Evolutionary conservation across 2,329 filamentous ascomycete species (phyloP).

Genomic region (Nothophoma quercina): DNA sequence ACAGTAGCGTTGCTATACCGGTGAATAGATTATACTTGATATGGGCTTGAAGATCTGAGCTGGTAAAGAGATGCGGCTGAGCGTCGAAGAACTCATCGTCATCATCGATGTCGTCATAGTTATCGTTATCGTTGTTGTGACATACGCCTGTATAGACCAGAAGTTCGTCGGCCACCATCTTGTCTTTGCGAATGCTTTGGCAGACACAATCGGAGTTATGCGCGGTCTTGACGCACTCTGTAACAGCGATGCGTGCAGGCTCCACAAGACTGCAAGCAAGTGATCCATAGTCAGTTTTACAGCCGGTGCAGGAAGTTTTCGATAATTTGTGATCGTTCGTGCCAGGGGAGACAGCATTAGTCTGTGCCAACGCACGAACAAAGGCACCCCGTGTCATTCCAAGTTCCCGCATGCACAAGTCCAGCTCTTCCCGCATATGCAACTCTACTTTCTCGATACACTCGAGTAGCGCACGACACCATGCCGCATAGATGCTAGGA

Average conservation of each 20-base stretch:
- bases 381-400: conserved; percentile 3
- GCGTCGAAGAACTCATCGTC: conserved; percentile 12
- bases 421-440: conserved; percentile 10
- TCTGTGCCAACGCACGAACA: too few relatives aligned
- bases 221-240: conserved; percentile 16
- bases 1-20: conserved; percentile 17
- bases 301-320: conserved; percentile 4
- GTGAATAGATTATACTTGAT: conserved; percentile 6
- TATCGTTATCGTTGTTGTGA: not conserved
- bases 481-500: conserved; percentile 22
- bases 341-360: too few relatives aligned
- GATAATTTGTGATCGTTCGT: too few relatives aligned
- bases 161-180: not conserved
- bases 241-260: conserved; percentile 15
- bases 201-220: conserved; percentile 15
- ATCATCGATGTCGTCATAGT: not conserved
- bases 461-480: conserved; percentile 19
- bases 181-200: not conserved
- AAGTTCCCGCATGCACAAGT: conserved; percentile 1
- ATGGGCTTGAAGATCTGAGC: too few relatives aligned
- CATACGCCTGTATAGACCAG: not conserved
- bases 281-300: conserved; percentile 2
- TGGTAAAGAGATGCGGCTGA: not conserved
- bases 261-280: conserved; percentile 14
- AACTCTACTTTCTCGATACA: conserved; percentile 13